A percentile compares a stretch with the other conserved stretches of the same genome.
phyloP scores from a whole-genome alignment of 2,329 filamentous ascomycete genomes.

The Aspergillus nomiae region DNA sequence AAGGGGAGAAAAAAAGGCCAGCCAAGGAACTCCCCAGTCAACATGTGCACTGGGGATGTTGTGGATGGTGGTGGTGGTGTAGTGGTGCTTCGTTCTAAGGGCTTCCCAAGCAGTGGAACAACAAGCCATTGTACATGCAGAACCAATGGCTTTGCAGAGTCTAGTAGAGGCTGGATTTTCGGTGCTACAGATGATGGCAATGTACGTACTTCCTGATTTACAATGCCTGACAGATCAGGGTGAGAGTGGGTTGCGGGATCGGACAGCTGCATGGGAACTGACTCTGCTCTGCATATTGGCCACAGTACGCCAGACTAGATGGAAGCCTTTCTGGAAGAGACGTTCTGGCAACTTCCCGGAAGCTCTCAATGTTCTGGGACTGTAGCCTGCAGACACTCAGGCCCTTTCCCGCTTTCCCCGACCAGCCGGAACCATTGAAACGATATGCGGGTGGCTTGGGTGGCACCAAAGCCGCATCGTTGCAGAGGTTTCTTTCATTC shows the following conservation, averaged over 20 bases:
- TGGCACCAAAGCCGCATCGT: slow-evolving; percentile 19
- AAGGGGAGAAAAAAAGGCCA: slow-evolving; percentile 3
- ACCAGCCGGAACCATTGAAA: slow-evolving; percentile 24
- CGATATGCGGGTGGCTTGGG: slow-evolving; percentile 18
- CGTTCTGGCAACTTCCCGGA: slow-evolving; percentile 12
- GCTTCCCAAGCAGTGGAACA: slow-evolving; percentile 33
- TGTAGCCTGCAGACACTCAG: slow-evolving; percentile 22
- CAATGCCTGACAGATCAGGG: slow-evolving; percentile 19
- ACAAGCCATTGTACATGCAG: slow-evolving; percentile 27
- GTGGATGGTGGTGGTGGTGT: slow-evolving; percentile 2
- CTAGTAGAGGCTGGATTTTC: slow-evolving; percentile 27
- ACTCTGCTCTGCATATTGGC: slow-evolving; percentile 17
- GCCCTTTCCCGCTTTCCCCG: slow-evolving; percentile 23
- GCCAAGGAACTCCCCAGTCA: slow-evolving; percentile 21
- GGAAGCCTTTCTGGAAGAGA: slow-evolving; percentile 18
- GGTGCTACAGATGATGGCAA: slow-evolving; percentile 31
- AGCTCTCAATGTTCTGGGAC: slow-evolving; percentile 14
- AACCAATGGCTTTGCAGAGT: slow-evolving; percentile 32
- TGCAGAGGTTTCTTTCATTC: slow-evolving; percentile 5
- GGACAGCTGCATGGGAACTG: slow-evolving; percentile 30
- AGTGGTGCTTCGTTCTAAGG: slow-evolving; percentile 24
- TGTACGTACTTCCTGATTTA: slow-evolving; percentile 15
- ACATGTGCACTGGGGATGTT: slow-evolving; percentile 20
- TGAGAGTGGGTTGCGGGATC: slow-evolving; percentile 15
- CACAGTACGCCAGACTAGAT: slow-evolving; percentile 11